Percentiles rank a stretch among this genome's conserved stretches.
phyloP scores from a whole-genome alignment of 2,329 filamentous ascomycete species.

The Alternaria tenuissima region DNA sequence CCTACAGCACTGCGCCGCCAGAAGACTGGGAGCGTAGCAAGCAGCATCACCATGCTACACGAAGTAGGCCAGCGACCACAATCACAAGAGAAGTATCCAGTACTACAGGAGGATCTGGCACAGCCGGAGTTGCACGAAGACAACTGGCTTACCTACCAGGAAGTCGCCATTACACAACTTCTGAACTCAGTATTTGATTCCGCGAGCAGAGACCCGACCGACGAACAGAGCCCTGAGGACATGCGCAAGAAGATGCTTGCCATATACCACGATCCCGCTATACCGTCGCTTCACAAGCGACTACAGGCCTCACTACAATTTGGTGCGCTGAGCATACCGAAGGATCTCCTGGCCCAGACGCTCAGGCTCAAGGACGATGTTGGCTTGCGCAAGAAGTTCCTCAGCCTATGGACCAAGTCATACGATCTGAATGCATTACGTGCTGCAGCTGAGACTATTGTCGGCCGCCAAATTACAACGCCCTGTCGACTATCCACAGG shows the following conservation, averaged over 20 bases:
- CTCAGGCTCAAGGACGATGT: constrained; percentile 64
- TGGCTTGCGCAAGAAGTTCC: constrained; percentile 64
- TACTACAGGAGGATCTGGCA: constrained; percentile 63
- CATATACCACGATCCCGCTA: constrained; percentile 62
- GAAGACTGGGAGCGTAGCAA: constrained; percentile 31
- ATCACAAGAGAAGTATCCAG: constrained; percentile 56
- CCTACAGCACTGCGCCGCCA: constrained; percentile 45
- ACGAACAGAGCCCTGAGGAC: constrained; percentile 40
- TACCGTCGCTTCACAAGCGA: constrained; percentile 63
- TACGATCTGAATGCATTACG: constrained; percentile 63
- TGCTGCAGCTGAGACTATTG: constrained; percentile 65
- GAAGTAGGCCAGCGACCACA: constrained; percentile 41
- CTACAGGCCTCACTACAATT: constrained; percentile 66
- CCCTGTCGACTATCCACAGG: constrained; percentile 48
- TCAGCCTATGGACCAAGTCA: constrained; percentile 65
- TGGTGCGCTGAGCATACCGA: constrained; percentile 65
- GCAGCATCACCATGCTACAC: constrained; percentile 46
- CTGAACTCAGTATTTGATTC: constrained; percentile 64
- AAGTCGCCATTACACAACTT: constrained; percentile 67
- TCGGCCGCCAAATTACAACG: constrained; percentile 61
- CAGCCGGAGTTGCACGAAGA: constrained; percentile 69
- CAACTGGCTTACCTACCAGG: constrained; percentile 69
- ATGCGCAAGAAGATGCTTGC: constrained; percentile 60
- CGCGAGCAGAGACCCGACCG: constrained; percentile 35
- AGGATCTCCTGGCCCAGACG: constrained; percentile 57